A percentile compares a stretch with the other conserved stretches of the same genome.
These are phyloP conservation scores for Aspergillus fumigatus DNA, from an alignment of 2,329 filamentous ascomycete species.

Conservation along the genomic window DNA sequence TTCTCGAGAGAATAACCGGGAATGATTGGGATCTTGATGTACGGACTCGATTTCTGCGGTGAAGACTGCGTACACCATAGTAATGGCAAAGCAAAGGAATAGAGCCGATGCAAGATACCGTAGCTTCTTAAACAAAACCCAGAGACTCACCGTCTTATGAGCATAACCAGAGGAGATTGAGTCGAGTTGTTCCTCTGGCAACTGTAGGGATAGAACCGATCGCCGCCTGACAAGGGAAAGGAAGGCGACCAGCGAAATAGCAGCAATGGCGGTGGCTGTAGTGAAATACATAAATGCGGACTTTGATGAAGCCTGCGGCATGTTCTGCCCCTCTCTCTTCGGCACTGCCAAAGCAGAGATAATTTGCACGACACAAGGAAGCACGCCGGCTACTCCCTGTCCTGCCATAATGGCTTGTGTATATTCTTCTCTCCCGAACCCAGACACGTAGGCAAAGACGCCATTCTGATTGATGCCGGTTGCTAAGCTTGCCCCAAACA, in stretches of 20 bases:
- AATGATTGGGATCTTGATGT: constrained; percentile 31
- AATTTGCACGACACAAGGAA: constrained; percentile 85
- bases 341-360: constrained; percentile 68
- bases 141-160: constrained; percentile 55
- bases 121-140: constrained; percentile 68
- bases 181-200: constrained; percentile 27
- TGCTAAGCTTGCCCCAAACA: constrained; percentile 71
- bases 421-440: constrained; percentile 81
- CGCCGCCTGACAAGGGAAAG: constrained; percentile 61
- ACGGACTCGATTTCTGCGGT: constrained; percentile 63
- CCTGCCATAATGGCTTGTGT: constrained; percentile 96
- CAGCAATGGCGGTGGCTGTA: constrained; percentile 74
- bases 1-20: constrained; percentile 60
- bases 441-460: constrained; percentile 82
- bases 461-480: constrained; percentile 90
- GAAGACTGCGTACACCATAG: constrained; percentile 95
- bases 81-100: constrained; percentile 73
- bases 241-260: constrained; percentile 67
- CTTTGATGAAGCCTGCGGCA: constrained; percentile 50
- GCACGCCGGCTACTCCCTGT: constrained; percentile 84
- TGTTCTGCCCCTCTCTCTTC: constrained; percentile 34
- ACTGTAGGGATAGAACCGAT: constrained; percentile 4
- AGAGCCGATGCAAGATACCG: constrained; percentile 73
- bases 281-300: constrained; percentile 90
- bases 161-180: constrained; percentile 1